phyloP scores from a whole-genome alignment of 2,329 filamentous ascomycete genomes.

The Cordyceps militaris region DNA sequence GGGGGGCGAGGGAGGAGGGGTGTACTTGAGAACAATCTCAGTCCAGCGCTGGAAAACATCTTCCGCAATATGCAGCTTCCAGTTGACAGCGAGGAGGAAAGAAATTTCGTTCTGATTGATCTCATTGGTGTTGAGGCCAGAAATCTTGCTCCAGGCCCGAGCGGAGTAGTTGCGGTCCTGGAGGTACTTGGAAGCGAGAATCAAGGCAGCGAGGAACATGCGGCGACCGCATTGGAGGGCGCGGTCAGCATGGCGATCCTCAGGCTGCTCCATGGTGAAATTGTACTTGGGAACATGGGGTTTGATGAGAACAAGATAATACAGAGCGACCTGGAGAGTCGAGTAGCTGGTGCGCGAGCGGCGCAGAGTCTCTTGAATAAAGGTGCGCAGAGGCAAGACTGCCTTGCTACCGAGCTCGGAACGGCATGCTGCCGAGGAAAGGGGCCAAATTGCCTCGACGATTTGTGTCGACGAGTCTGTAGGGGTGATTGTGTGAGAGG shows the following conservation, averaged over 20 bases:
- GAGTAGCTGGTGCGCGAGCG: constrained; percentile 96
- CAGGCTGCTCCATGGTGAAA: constrained; percentile 78
- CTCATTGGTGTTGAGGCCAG: constrained; percentile 83
- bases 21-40: constrained; percentile 81
- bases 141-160: constrained; percentile 98
- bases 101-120: constrained; percentile 96
- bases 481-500: constrained; percentile 25
- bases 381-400: constrained; percentile 83
- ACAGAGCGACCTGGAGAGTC: constrained; percentile 91
- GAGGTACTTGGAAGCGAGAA: constrained; percentile 94
- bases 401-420: constrained; percentile 66
- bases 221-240: constrained; percentile 91
- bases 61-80: constrained; percentile 91
- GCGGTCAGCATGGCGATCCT: constrained; percentile 63
- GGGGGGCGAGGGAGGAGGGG: constrained; percentile 59
- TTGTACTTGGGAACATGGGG: constrained; percentile 76
- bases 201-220: constrained; percentile 93
- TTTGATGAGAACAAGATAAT: constrained; percentile 93
- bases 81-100: constrained; percentile 83
- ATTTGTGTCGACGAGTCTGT: constrained; percentile 95
- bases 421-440: constrained; percentile 73
- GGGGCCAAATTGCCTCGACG: constrained; percentile 94
- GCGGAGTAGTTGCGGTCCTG: constrained; percentile 98
- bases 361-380: constrained; percentile 94
- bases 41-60: constrained; percentile 88